Base-by-base conservation (phyloP, 768 basidiomycete genomes). In the Heimioporus sp. region DNA sequence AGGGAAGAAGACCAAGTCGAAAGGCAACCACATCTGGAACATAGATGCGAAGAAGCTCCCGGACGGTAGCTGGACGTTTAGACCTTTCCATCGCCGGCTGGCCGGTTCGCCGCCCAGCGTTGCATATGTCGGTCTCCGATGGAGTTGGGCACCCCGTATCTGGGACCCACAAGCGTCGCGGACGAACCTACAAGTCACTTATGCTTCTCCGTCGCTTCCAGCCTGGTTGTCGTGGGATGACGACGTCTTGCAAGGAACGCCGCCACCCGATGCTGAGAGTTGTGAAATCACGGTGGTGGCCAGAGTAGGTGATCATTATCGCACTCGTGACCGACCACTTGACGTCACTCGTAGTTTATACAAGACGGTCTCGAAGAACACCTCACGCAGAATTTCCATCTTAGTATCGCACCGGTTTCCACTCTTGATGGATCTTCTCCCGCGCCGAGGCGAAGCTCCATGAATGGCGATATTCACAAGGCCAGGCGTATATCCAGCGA, bases 1-100 rank as follows among this genome's bases (percentile, higher is more conserved):
- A 67, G 96, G 96, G 34, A 98, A 98, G 72, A 99, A 99, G 73
- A 91, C 95, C 20, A 99, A 99, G 72, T 95, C 92, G 48, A 97
- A 97, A 75, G 96, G 96, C 43, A 99, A 99, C 72, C 96, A 98
- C 63, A 97, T 98, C 59, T 99, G 96, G 96, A 95, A 93, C 64
- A 88, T 98, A 46, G 92, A 98, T 62, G 96, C 93, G n/a, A 91
- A 83, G 73, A 95, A 91, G 69, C 65, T 73, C 20, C 74, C 74
- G 20, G 89, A 89, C 43, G 82, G 86, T 38, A 74, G 80, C 56
- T 98, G 93, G 93, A 78, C 82, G 47, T 97, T 96, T 73, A 80
- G 92, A 46, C 86, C 90, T 12, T 97, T 96, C 73, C 76, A 87
- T 62, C 85, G 94, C 49, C 88, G 87, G 69, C 82, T 98, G 49